Evolutionary conservation across 2,329 filamentous ascomycete species (phyloP).

Genomic region (Pestalotiopsis sp.): DNA sequence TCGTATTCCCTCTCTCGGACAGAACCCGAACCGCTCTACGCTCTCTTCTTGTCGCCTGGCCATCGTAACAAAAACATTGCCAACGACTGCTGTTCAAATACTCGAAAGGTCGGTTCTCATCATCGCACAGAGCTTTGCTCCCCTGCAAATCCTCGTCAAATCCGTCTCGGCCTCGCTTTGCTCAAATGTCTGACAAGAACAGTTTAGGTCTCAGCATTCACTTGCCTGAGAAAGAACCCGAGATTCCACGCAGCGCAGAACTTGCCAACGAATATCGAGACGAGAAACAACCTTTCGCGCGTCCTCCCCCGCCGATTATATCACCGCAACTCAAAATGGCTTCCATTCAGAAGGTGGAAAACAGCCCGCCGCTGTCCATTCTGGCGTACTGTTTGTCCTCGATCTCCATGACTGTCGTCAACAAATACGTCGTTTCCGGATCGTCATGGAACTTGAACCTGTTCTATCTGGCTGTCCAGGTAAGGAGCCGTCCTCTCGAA

Average conservation of each 20-base stretch:
- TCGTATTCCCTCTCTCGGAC: not conserved
- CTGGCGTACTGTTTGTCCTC: conserved; percentile 90
- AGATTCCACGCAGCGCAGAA: conserved; percentile 44
- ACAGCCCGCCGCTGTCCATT: conserved; percentile 80
- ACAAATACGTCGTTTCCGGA: conserved; percentile 97
- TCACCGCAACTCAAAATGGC: conserved; percentile 38
- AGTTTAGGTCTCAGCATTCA: conserved; percentile 79
- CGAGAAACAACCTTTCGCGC: conserved; percentile 55
- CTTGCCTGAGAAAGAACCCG: conserved; percentile 56
- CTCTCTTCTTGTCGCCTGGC: not conserved
- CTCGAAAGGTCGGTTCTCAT: not conserved
- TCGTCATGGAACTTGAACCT: conserved; percentile 94
- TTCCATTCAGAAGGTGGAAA: conserved; percentile 58
- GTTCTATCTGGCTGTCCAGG: conserved; percentile 90
- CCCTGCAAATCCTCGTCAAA: not conserved
- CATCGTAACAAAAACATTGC: not conserved
- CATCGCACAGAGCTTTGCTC: not conserved
- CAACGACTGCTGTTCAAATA: not conserved
- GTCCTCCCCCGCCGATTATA: conserved; percentile 36
- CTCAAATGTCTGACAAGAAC: conserved; percentile 83
- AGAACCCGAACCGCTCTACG: not conserved
- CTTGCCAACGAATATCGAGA: conserved; percentile 42
- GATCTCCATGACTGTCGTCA: conserved; percentile 99
- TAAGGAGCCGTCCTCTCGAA: conserved; percentile 47
- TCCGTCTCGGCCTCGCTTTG: not conserved